phyloP scores from a whole-genome alignment of 257 asterid genomes.

The Anisodus acutangulus region DNA sequence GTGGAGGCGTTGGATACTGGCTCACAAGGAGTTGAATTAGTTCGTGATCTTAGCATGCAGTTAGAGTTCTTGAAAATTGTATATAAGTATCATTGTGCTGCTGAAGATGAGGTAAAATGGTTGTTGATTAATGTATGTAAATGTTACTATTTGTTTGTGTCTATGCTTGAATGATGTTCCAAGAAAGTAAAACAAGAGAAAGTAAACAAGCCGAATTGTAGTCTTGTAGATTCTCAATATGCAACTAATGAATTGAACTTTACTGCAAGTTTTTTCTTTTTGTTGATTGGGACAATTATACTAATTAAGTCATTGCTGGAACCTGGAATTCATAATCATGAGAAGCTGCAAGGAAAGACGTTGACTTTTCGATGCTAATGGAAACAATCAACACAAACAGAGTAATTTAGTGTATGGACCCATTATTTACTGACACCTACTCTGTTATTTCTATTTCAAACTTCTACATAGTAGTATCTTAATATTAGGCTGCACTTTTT shows the following conservation, averaged over 20 bases:
- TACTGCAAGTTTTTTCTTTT: not conserved
- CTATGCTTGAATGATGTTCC: not conserved
- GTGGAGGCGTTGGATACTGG: conserved; percentile 55
- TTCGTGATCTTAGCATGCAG: conserved; percentile 56
- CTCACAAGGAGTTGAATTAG: conserved; percentile 36
- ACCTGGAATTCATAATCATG: not conserved
- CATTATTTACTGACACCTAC: not conserved
- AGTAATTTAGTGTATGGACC: not conserved
- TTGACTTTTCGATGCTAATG: conserved; percentile 20
- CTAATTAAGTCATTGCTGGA: not conserved
- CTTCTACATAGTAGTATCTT: not conserved
- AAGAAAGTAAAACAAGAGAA: not conserved
- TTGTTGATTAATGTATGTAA: not conserved
- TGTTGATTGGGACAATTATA: not conserved
- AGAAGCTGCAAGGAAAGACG: conserved; percentile 14
- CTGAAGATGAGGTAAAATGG: conserved; percentile 83
- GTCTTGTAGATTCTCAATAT: not conserved
- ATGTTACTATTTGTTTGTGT: not conserved
- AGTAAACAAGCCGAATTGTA: not conserved
- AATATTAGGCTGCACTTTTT: not conserved
- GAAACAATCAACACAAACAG: not conserved
- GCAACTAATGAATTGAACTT: not conserved
- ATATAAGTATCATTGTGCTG: conserved; percentile 66
- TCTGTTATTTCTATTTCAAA: conserved; percentile 7
- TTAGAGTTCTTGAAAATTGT: conserved; percentile 77